Conservation (phyloP, 2,329 filamentous ascomycete species). For the Boeremia exigua region DNA sequence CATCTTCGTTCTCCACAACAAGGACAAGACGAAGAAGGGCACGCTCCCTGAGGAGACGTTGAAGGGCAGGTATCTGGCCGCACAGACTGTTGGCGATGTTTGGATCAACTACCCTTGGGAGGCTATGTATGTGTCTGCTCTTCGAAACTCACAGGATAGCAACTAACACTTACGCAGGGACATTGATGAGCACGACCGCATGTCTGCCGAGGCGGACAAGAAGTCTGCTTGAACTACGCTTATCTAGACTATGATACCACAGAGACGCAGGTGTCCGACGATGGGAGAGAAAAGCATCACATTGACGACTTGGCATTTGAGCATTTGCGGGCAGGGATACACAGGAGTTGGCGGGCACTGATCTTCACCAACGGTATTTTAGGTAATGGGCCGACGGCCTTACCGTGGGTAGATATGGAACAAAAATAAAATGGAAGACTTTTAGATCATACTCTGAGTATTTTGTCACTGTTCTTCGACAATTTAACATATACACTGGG, state of each 20-base stretch:
- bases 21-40: constrained; percentile 96
- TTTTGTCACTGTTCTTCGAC: background rate
- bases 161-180: constrained; percentile 58
- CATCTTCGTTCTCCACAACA: constrained; percentile 98
- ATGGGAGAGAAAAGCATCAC: constrained; percentile 6
- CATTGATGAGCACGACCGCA: constrained; percentile 87
- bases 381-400: background rate
- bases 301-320: constrained; percentile 19
- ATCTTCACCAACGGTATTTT: constrained; percentile 16
- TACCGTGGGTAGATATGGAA: constrained; percentile 1
- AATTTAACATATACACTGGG: no score
- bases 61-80: constrained; percentile 78
- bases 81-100: constrained; percentile 86
- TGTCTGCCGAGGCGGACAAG: constrained; percentile 59
- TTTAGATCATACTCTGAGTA: background rate
- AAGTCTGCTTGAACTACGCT: constrained; percentile 6
- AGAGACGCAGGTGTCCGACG: background rate
- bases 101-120: constrained; percentile 99
- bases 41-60: constrained; percentile 79
- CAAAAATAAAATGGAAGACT: background rate
- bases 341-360: constrained; percentile 19
- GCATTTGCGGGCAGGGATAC: constrained; percentile 19
- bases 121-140: constrained; percentile 64
- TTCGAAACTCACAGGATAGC: background rate
- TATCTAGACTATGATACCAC: background rate